Percentiles rank a stretch among this genome's conserved stretches.
phyloP scores from a whole-genome alignment of 164 flowering plant genomes.

The Nymphaea colorata region DNA sequence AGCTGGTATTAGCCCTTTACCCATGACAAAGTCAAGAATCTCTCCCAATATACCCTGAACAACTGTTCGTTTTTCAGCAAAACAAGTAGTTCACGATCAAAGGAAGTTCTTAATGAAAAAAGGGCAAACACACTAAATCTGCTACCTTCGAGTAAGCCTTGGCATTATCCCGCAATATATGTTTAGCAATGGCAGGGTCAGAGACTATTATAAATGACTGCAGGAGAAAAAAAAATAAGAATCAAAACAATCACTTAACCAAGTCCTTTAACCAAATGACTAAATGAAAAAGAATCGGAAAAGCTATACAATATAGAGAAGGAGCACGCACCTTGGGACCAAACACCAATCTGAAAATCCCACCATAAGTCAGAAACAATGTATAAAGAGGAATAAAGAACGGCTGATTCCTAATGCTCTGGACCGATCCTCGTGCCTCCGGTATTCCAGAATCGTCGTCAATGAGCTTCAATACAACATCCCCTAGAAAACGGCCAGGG shows the following conservation, averaged over 20 bases:
- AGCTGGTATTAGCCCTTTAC: conserved; percentile 98
- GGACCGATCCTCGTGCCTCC: conserved; percentile 65
- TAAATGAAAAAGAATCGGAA: background rate
- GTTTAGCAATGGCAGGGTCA: conserved; percentile 87
- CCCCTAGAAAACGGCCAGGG: conserved; percentile 34
- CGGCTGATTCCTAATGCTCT: conserved; percentile 53
- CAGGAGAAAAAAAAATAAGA: conserved; percentile 13
- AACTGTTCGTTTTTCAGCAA: background rate
- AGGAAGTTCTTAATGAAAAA: background rate
- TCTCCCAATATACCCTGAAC: conserved; percentile 89
- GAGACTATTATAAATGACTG: conserved; percentile 95
- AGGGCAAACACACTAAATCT: background rate
- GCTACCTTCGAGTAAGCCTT: conserved; percentile 89
- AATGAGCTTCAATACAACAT: conserved; percentile 18
- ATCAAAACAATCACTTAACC: conserved; percentile 1
- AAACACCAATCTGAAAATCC: conserved; percentile 70
- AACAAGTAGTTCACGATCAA: background rate
- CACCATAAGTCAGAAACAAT: conserved; percentile 86
- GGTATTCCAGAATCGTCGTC: conserved; percentile 33
- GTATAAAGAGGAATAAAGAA: conserved; percentile 84
- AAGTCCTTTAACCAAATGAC: conserved; percentile 1
- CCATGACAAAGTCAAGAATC: conserved; percentile 96
- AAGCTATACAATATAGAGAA: conserved; percentile 11
- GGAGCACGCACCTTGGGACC: conserved; percentile 68
- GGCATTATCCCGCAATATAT: conserved; percentile 75